Evolutionary conservation across 371 early-diverging fungal species (phyloP), one percentile per base, ranked within the genome.

Genomic region (Lichtheimia corymbifera): DNA sequence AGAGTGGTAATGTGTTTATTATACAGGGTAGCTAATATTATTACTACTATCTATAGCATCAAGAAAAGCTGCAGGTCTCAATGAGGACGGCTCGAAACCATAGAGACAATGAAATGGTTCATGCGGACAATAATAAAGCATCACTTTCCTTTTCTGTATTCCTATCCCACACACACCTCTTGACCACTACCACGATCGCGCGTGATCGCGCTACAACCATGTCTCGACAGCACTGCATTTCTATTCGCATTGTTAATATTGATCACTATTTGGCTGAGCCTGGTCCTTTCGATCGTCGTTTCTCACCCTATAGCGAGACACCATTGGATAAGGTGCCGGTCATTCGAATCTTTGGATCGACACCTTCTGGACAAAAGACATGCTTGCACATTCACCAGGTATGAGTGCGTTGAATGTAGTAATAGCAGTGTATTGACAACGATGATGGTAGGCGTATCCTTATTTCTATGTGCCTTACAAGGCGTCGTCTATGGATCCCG

Each of bases 351-450:
- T 95, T 91, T 74, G 95, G 94, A 9, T 75, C 88, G 0, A 91
- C 92, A 0, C 73, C 67, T 18, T 74, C 66, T 22, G 89, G 89
- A 0, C 94, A 94, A 74, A 88, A 88, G 67, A 75, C 82, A 2
- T 92, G 93, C 69, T 58, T 94, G 13, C 94, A 93, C 60, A 72
- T 96, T 12, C 96, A 96, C 61, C 84, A 84, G 70, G 86, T 83
- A 67, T 59, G 3, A 22, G 35, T 35, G 35, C 2, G 35, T 11
- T 35, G 35, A 11, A 35, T 11, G 11, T 35, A 35, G 2, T 35
- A 35, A 11, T 9, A 35, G 35, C 11, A 35, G 35, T 35, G 2
- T 35, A 11, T 35, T 35, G 11, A 35, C 11, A 35, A 11, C 1
- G 11, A 11, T 2, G 35, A 35, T 35, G 35, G 12, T 60, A 92